Evolutionary conservation across 2,329 filamentous ascomycete genomes (phyloP), one percentile per base, ranked within the genome.

Genomic region (Proliferodiscus dingleyae): DNA sequence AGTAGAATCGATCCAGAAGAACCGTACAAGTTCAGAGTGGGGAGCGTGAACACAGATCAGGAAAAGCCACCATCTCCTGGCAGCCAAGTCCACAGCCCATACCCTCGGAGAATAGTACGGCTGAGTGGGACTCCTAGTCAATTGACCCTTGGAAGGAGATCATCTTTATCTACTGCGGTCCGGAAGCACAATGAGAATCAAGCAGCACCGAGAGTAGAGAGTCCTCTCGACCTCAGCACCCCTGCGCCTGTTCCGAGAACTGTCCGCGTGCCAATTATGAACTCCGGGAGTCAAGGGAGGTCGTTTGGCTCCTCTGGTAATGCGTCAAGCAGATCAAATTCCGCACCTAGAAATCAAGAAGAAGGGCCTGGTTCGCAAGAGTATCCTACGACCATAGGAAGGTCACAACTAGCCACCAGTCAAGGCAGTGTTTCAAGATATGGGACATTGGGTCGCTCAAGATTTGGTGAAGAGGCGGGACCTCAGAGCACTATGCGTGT

Each of bases 401-500:
- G 74, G 11, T 67, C 73, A n/a, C 66, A 71, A 16, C 62, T 69
- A 19, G 68, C 72, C 37, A 58, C 68, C 16, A 71, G 68, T 50
- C 69, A 74, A 37, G 73, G 73, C 29, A 81, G 75, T 56, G 71
- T 73, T 43, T 75, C 75, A 39, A 71, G 75, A 59, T 71, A 75
- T 46, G 59, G 54, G 50, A 76, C 75, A 2, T 67, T 71, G 34
- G 70, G 70, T 28, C 70, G 72, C 40, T 71, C 66, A 13, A 71
- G 74, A 28, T 71, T 74, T 40, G 80, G 80, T 2, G 84, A 89
- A 19, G 81, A 85, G 26, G 67, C 70, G 26, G 82, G 78, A 11
- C 69, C 80, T 2, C 85, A 87, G 49, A 83, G 83, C 56, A 89
- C 87, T 0, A 79, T 89, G 73, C 78, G 88, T 4, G 72, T 90